A percentile compares a stretch with the other conserved stretches of the same genome.
These are phyloP conservation scores for Mortierella sp. DNA, from an alignment of 371 early-diverging fungal genomes.

Conservation along the genomic window DNA sequence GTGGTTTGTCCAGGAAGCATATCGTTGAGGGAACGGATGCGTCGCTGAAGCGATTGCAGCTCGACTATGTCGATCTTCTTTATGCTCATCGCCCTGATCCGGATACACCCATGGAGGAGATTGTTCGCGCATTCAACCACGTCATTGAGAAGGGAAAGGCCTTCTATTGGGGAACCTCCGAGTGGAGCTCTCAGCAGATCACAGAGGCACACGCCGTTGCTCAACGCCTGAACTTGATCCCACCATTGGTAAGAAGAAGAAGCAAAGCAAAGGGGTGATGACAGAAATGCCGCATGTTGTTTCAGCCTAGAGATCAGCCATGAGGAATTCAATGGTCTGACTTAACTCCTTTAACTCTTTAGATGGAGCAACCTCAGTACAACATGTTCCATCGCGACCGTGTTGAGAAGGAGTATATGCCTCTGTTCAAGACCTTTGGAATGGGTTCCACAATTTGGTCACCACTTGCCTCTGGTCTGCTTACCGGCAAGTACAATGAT, in stretches of 20 bases:
- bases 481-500: constrained; percentile 84
- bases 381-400: constrained; percentile 88
- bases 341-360: no score
- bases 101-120: constrained; percentile 83
- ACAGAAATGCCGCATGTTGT: no score
- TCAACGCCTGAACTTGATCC: constrained; percentile 71
- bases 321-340: no score
- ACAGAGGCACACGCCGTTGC: constrained; percentile 83
- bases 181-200: constrained; percentile 87
- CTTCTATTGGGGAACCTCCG: constrained; percentile 88
- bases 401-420: constrained; percentile 80
- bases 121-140: constrained; percentile 88
- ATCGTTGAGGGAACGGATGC: constrained; percentile 86
- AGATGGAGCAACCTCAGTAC: constrained; percentile 86
- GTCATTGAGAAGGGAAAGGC: constrained; percentile 87
- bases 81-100: constrained; percentile 87
- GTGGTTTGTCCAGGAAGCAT: constrained; percentile 87
- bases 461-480: constrained; percentile 79
- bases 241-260: constrained; percentile 72
- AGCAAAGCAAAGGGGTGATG: no score
- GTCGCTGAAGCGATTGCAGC: constrained; percentile 75
- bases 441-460: constrained; percentile 88
- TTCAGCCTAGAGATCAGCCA: no score
- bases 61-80: constrained; percentile 85
- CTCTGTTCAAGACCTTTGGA: constrained; percentile 74